Evolutionary conservation across 352 stramenopile species (phyloP), one percentile per base, ranked within the genome.

Genomic region (Achlya hypogyna): DNA sequence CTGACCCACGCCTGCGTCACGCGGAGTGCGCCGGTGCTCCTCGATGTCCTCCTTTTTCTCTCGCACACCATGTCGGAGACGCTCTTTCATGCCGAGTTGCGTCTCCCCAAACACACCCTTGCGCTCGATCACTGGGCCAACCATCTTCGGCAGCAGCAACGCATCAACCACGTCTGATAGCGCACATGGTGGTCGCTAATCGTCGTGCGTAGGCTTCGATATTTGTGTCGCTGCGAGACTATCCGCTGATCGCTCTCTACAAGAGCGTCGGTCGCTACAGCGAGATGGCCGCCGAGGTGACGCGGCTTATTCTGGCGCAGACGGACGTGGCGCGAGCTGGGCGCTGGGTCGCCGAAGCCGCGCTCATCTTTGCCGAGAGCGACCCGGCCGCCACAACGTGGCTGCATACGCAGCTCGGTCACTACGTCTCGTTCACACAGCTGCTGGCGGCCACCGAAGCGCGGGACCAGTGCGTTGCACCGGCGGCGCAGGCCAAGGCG

Each of bases 21-120:
- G 0, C 65, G 63, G 0, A 89, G 84, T 71, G 66, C 77, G 1
- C 74, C 72, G 20, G 84, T 92, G 4, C 77, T 90, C 51, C 71
- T 89, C 58, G 79, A 90, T 59, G 78, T 87, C 42, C 69, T 92
- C 62, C 74, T 92, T 10, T 92, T 88, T 70, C 65, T 88, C 22
- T 88, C 78, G 58, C 81, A 90, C 71, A 92, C 84, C 31, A 85
- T 92, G 84, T 73, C 81, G 40, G 75, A 72, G 29, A 49, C 63
- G 2, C 58, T 78, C 20, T 87, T 92, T 63, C 72, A 74, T 23
- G 73, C 70, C 1, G 78, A 89, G 60, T 59, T 92, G 27, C 34
- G 60, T 23, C 60, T 67, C 4, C 71, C 71, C 9, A 51, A 40
- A 0, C 59, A 78, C 18, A 74, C 78, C 0, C 31, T 81, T 25